Percentiles rank a stretch among this genome's conserved stretches.
Conservation (phyloP, 305 asterid genomes). For the Fraxinus platypoda region DNA sequence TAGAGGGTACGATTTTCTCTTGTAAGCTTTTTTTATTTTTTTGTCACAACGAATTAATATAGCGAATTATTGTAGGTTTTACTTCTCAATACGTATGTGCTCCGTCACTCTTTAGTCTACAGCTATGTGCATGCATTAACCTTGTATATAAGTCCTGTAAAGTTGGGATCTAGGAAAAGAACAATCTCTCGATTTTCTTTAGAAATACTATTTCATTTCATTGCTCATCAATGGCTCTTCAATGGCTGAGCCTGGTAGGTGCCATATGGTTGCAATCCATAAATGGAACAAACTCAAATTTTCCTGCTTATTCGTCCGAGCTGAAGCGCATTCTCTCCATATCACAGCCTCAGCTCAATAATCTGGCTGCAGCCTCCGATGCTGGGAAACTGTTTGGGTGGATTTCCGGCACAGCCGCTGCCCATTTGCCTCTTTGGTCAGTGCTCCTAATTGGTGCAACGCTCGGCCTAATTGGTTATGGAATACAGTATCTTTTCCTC, state of each 20-base stretch:
- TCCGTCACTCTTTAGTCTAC: neutral
- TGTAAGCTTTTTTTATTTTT: no score
- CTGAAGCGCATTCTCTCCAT: conserved; percentile 56
- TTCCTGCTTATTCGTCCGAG: conserved; percentile 73
- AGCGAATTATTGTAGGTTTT: neutral
- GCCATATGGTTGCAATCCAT: conserved; percentile 69
- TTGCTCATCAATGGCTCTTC: conserved; percentile 45
- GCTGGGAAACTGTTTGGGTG: conserved; percentile 84
- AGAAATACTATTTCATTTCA: neutral
- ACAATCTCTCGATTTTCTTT: neutral
- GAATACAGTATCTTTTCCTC: conserved; percentile 63
- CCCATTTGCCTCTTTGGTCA: conserved; percentile 59
- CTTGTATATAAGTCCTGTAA: neutral
- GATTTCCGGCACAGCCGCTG: conserved; percentile 70
- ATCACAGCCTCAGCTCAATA: conserved; percentile 70
- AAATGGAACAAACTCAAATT: conserved; percentile 68
- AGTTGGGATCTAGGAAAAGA: neutral
- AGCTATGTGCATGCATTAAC: neutral
- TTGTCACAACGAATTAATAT: no score
- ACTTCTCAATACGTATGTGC: neutral
- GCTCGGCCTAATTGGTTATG: conserved; percentile 72
- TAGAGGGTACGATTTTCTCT: no score
- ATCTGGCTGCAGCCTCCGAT: conserved; percentile 78
- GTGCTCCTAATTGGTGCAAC: conserved; percentile 67
- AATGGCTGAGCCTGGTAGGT: conserved; percentile 68